A percentile compares a stretch with the other conserved stretches of the same genome.
Evolutionary conservation across 2,329 filamentous ascomycete species (phyloP).

Genomic region (Phyllosticta citriasiana): DNA sequence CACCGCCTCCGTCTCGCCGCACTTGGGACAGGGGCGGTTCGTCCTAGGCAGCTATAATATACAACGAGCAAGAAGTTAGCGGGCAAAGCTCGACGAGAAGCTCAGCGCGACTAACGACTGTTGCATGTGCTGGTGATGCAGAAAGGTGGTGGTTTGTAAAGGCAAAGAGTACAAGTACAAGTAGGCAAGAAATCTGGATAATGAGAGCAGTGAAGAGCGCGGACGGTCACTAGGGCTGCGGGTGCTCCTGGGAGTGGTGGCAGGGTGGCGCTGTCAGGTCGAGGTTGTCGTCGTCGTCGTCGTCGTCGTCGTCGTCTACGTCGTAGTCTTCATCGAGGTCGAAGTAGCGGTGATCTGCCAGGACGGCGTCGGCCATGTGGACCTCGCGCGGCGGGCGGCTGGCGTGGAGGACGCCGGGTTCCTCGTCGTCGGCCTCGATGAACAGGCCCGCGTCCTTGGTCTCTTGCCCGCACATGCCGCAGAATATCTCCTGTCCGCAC

Average conservation of each 20-base stretch:
- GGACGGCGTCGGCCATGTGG: background rate
- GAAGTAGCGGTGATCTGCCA: slow-evolving; percentile 14
- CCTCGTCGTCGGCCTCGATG: slow-evolving; percentile 33
- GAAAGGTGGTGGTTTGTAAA: background rate
- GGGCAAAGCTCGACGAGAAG: slow-evolving; percentile 21
- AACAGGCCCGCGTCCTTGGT: slow-evolving; percentile 34
- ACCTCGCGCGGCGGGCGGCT: slow-evolving; percentile 6
- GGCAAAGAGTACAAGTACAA: background rate
- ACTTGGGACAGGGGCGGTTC: slow-evolving; percentile 75
- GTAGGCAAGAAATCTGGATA: background rate
- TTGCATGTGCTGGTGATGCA: background rate
- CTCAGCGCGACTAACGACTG: slow-evolving; percentile 10
- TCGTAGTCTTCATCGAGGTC: slow-evolving; percentile 8
- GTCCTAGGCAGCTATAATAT: slow-evolving; percentile 83
- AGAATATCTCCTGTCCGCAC: slow-evolving; percentile 48
- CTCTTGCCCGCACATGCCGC: slow-evolving; percentile 41
- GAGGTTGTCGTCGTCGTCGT: background rate
- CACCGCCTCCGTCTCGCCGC: slow-evolving; percentile 80
- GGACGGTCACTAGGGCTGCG: background rate
- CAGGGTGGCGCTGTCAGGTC: background rate
- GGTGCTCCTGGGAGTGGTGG: background rate
- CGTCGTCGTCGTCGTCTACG: slow-evolving; percentile 11
- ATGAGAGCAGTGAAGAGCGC: background rate
- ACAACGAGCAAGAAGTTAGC: slow-evolving; percentile 28
- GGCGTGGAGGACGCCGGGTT: slow-evolving; percentile 11